Conservation (phyloP, 768 basidiomycete species). For the Kwoniella dendrophila region DNA sequence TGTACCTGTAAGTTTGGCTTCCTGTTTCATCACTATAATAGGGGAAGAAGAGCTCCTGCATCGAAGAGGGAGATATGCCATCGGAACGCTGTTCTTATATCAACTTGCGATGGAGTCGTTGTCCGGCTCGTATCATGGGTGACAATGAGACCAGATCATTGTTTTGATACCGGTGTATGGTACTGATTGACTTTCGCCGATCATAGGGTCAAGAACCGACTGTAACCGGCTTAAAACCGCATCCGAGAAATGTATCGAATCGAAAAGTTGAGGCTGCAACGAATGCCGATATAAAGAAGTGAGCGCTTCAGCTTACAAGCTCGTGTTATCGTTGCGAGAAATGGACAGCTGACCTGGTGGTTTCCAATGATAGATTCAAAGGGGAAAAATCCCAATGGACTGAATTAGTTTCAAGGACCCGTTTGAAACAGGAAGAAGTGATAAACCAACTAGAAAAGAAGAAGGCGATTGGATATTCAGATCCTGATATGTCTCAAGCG, state of each 20-base stretch:
- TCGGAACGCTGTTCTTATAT: no score
- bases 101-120: no score
- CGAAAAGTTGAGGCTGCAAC: constrained; percentile 36
- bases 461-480: constrained; percentile 16
- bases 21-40: neutral
- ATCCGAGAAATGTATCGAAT: constrained; percentile 52
- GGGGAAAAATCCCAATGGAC: constrained; percentile 44
- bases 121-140: no score
- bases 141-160: no score
- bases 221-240: constrained; percentile 32
- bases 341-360: constrained; percentile 1
- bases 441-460: constrained; percentile 19
- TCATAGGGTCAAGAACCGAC: constrained; percentile 15
- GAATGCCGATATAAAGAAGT: constrained; percentile 42
- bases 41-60: no score
- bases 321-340: neutral
- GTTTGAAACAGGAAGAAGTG: constrained; percentile 37
- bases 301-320: constrained; percentile 11
- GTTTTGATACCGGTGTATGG: no score
- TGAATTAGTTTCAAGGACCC: constrained; percentile 29
- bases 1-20: constrained; percentile 27
- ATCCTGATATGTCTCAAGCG: constrained; percentile 28
- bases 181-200: neutral
- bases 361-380: constrained; percentile 29
- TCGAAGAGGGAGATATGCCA: no score